Percentiles rank a stretch among this genome's conserved stretches.
These are phyloP conservation scores for Colletotrichum sp. DNA, from an alignment of 2,329 filamentous ascomycete species.

Conservation along the genomic window DNA sequence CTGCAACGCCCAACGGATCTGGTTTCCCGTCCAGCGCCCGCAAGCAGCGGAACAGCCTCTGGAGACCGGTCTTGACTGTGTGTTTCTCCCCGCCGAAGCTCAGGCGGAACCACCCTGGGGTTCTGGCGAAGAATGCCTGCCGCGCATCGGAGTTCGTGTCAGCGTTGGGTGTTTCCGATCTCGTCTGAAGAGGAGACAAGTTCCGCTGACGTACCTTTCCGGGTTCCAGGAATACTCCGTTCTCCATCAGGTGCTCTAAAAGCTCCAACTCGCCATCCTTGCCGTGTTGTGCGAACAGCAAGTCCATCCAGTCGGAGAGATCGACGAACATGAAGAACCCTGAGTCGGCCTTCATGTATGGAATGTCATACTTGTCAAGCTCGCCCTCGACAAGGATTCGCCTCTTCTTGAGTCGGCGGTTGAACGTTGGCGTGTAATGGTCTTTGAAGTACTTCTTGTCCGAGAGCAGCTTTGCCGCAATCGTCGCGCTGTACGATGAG, in stretches of 20 bases:
- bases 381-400: neutral
- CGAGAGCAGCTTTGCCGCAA: neutral
- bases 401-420: neutral
- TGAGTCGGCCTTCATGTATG: neutral
- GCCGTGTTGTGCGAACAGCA: neutral
- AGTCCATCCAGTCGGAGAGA: neutral
- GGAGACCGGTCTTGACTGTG: neutral
- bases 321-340: constrained; percentile 10
- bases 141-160: neutral
- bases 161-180: neutral
- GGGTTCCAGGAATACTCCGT: neutral
- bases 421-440: neutral
- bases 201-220: neutral
- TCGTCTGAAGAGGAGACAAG: neutral
- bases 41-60: neutral
- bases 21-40: neutral
- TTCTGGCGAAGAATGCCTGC: neutral
- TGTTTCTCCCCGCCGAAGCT: constrained; percentile 4
- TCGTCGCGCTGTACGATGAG: neutral
- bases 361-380: neutral
- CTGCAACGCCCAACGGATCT: neutral
- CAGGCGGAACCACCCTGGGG: constrained; percentile 2
- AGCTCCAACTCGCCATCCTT: neutral
- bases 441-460: constrained; percentile 4
- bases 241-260: neutral